phyloP scores from a whole-genome alignment of 2,329 filamentous ascomycete species.

The Chrysoporthe austroafricana region DNA sequence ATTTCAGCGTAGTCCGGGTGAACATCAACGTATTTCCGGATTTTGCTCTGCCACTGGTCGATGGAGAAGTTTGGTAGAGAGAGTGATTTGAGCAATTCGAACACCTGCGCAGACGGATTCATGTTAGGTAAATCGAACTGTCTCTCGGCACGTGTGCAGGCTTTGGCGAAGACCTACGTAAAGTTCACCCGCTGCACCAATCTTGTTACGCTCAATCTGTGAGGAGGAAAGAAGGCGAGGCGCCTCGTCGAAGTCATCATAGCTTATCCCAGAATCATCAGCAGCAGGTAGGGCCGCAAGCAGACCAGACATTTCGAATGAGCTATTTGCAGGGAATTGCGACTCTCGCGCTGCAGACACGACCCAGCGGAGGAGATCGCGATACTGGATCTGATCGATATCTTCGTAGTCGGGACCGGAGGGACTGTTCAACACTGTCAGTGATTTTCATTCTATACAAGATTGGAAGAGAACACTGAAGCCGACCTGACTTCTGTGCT shows the following conservation, averaged over 20 bases:
- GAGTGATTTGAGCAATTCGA: conserved; percentile 40
- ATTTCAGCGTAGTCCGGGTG: conserved; percentile 48
- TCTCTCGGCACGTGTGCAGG: neutral
- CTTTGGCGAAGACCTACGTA: conserved; percentile 26
- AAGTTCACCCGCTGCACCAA: conserved; percentile 33
- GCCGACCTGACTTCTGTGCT: neutral
- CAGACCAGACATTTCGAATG: neutral
- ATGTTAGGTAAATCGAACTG: neutral
- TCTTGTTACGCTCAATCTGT: conserved; percentile 26
- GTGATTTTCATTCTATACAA: neutral
- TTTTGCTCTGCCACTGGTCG: conserved; percentile 53
- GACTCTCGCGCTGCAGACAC: neutral
- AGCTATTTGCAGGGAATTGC: neutral
- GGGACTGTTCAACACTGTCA: neutral
- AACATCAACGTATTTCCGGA: conserved; percentile 44
- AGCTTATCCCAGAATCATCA: conserved; percentile 11
- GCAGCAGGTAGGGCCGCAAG: conserved; percentile 9
- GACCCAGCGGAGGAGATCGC: neutral
- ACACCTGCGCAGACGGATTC: conserved; percentile 37
- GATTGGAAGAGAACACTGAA: neutral
- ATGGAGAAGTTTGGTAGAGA: conserved; percentile 40
- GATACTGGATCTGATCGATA: neutral
- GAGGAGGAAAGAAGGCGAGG: conserved; percentile 6
- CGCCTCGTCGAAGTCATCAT: neutral
- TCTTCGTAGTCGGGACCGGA: neutral